Conservation (phyloP, 108 stramenopile genomes). For the Mediolabrus comicus region DNA sequence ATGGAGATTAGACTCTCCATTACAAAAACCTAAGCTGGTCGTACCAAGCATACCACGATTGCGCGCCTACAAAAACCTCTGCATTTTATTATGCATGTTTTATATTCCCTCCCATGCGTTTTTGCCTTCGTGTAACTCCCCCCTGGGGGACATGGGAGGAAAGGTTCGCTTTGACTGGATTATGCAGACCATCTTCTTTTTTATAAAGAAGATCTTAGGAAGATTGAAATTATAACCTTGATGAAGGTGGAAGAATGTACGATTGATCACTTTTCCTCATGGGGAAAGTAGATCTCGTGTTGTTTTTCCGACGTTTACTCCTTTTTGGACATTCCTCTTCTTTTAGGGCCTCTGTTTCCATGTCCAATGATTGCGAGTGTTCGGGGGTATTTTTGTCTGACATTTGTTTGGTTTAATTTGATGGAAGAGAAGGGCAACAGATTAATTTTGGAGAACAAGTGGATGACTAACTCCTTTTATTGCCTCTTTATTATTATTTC, state of each 20-base stretch:
- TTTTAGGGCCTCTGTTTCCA: slow-evolving; percentile 3
- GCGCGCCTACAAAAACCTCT: slow-evolving; percentile 1
- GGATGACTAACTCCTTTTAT: too few species aligned
- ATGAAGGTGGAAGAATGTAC: neutral
- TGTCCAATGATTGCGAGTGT: neutral
- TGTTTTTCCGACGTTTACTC: neutral
- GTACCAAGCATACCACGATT: neutral
- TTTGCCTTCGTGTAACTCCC: slow-evolving; percentile 1
- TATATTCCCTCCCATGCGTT: neutral
- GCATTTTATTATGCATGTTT: too few species aligned
- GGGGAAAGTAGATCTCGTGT: neutral
- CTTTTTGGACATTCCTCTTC: neutral
- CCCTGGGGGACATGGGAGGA: neutral
- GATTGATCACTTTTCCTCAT: neutral
- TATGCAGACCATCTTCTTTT: neutral
- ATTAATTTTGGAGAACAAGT: too few species aligned
- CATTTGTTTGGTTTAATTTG: neutral
- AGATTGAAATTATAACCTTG: neutral
- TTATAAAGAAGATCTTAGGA: neutral
- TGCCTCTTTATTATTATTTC: too few species aligned
- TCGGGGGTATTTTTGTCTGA: neutral
- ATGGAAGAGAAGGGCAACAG: too few species aligned
- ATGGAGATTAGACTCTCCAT: too few species aligned
- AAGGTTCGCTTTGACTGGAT: neutral
- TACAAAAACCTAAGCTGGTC: slow-evolving; percentile 1